phyloP scores from a whole-genome alignment of 1,284 basidiomycete genomes.

The Malassezia cuniculi region DNA sequence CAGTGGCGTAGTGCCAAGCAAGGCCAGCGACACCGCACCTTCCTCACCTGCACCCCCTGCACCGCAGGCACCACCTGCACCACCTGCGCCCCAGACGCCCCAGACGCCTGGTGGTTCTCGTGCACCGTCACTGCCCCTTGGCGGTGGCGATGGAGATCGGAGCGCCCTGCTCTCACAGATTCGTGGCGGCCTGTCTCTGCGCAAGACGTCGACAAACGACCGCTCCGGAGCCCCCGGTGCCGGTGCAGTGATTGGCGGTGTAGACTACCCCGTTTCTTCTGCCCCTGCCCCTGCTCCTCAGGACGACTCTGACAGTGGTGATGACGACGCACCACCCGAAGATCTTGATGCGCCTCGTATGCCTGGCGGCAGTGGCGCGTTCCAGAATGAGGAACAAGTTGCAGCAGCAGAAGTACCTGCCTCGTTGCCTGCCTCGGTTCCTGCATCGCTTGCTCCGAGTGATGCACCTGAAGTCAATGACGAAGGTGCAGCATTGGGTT shows the following conservation, averaged over 20 bases:
- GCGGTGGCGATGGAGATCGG: constrained; percentile 48
- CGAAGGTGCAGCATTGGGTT: constrained; percentile 62
- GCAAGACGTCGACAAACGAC: constrained; percentile 71
- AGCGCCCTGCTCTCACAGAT: constrained; percentile 68
- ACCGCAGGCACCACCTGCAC: constrained; percentile 16
- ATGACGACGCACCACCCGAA: constrained; percentile 13
- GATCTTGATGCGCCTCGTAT: constrained; percentile 2
- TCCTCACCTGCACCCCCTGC: constrained; percentile 20
- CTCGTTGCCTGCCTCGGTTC: not conserved
- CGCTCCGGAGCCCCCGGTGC: constrained; percentile 59
- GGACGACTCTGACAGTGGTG: constrained; percentile 43
- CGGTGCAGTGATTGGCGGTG: constrained; percentile 63
- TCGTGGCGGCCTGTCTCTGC: constrained; percentile 62
- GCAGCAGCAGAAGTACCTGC: not conserved
- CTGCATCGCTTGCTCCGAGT: constrained; percentile 5
- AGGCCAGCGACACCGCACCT: constrained; percentile 19
- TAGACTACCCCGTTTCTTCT: constrained; percentile 40
- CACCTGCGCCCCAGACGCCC: constrained; percentile 44
- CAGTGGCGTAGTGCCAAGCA: constrained; percentile 34
- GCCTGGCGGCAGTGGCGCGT: not conserved
- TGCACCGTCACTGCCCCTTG: constrained; percentile 29
- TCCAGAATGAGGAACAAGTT: not conserved
- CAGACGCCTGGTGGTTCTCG: constrained; percentile 19
- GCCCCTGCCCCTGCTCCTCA: constrained; percentile 46
- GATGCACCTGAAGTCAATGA: constrained; percentile 11